phyloP scores from a whole-genome alignment of 305 asterid species.

The Ajuga reptans region DNA sequence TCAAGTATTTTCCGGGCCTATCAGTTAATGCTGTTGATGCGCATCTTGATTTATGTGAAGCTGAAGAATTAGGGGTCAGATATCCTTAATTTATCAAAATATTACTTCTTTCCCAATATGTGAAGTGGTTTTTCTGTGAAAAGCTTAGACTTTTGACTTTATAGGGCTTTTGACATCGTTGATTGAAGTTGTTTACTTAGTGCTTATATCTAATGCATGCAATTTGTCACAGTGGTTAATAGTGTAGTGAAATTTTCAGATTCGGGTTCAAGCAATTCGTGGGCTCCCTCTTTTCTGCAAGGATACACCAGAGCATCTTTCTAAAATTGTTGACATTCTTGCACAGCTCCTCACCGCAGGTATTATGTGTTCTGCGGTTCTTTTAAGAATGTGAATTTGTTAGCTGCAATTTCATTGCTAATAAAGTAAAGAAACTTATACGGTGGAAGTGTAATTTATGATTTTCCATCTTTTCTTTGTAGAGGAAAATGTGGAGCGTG shows the following conservation, averaged over 20 bases:
- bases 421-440: background rate
- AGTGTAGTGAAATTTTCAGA: slow-evolving; percentile 31
- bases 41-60: slow-evolving; percentile 93
- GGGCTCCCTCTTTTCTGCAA: slow-evolving; percentile 97
- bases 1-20: slow-evolving; percentile 67
- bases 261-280: slow-evolving; percentile 92
- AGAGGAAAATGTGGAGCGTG: slow-evolving; percentile 98
- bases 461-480: slow-evolving; percentile 15
- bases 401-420: slow-evolving; percentile 7
- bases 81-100: slow-evolving; percentile 1
- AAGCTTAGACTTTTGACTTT: background rate
- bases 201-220: background rate
- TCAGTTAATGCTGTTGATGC: slow-evolving; percentile 74
- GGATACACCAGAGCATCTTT: slow-evolving; percentile 94
- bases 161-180: background rate
- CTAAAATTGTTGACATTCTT: slow-evolving; percentile 83
- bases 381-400: slow-evolving; percentile 16
- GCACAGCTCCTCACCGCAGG: slow-evolving; percentile 88
- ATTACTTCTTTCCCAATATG: slow-evolving; percentile 8
- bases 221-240: background rate
- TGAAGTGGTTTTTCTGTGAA: slow-evolving; percentile 11
- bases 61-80: slow-evolving; percentile 88
- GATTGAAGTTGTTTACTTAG: background rate
- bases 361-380: slow-evolving; percentile 26
- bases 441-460: background rate